Base-by-base conservation (phyloP, 2,329 filamentous ascomycete species). In the Pseudogymnoascus sp. region DNA sequence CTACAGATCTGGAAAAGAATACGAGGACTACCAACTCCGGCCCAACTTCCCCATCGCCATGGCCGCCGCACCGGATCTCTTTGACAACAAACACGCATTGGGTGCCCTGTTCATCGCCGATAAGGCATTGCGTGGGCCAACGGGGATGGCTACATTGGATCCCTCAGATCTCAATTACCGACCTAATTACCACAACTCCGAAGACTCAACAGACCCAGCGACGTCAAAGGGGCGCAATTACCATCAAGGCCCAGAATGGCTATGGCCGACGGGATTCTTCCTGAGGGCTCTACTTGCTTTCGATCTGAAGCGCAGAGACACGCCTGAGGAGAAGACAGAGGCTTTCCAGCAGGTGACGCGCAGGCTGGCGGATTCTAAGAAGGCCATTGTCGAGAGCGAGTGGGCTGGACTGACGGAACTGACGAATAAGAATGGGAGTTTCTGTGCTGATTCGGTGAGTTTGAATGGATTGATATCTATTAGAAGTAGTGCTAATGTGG, bases 231-330 rank as follows among this genome's bases (percentile, higher is more conserved):
- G 94, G 57, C 82, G 94, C 60, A 99, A 97, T 74, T 99, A 99
- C 75, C 94, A 99, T 73, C 92, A 97, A 73, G 94, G 94, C 3
- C 95, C 94, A 0, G 94, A 99, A 73, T 99, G 94, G 94, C 76
- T 96, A 21, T 99, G 94, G 94, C 95, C 92, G 0, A 92, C 90
- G 1, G 94, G 94, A 3, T 99, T 91, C 77, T 99, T 96, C 79
- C 79, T 96, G 19, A 85, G 95, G 56, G 94, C 94, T 1, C 77
- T 99, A 65, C 80, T 99, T 64, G 89, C 91, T 72, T 97, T 97
- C 69, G 91, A 96, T 71, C 76, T 97, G 57, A 80, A 82, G 76
- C 80, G 91, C 28, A 81, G 90, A 56, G 79, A 80, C 63, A 82
- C 79, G 1, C 62, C 75, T 3, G 82, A 89, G 68, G 89, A 88